These are phyloP conservation scores for Sicyos baderoa DNA, from an alignment of 306 rosid species.

Conservation along the genomic window DNA sequence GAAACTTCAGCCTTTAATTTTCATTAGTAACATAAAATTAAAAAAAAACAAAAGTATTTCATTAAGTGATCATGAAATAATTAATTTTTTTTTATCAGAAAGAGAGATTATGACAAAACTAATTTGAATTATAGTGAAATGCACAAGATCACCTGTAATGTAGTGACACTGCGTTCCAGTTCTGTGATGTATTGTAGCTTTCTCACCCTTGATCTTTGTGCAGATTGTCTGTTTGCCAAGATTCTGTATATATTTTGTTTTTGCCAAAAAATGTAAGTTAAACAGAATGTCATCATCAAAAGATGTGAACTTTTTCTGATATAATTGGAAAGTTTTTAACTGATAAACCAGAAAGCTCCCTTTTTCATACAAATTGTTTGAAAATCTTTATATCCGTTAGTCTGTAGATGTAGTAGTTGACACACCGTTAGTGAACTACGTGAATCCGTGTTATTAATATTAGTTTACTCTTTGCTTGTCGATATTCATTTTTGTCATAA, in stretches of 20 bases:
- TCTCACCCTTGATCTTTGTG: constrained; percentile 91
- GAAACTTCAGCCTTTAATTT: constrained; percentile 77
- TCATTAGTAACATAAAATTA: not conserved
- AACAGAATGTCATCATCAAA: not conserved
- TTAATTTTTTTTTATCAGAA: no score
- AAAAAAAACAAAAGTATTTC: not conserved
- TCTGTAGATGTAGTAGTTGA: no score
- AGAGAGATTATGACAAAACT: no score
- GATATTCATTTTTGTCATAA: no score
- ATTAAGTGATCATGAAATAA: not conserved
- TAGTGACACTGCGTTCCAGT: constrained; percentile 74
- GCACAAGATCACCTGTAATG: constrained; percentile 49
- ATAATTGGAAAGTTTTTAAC: no score
- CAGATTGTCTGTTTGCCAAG: constrained; percentile 94
- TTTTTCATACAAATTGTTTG: no score
- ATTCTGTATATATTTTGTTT: constrained; percentile 39
- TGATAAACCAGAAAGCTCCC: no score
- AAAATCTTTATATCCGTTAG: no score
- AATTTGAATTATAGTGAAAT: not conserved
- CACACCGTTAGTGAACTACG: no score
- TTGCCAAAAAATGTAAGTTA: not conserved
- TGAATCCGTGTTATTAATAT: no score
- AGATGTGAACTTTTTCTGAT: not conserved
- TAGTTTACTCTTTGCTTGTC: no score
- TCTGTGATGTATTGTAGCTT: constrained; percentile 88